phyloP scores from a whole-genome alignment of 2,329 filamentous ascomycete genomes.

The Fusarium sp. region DNA sequence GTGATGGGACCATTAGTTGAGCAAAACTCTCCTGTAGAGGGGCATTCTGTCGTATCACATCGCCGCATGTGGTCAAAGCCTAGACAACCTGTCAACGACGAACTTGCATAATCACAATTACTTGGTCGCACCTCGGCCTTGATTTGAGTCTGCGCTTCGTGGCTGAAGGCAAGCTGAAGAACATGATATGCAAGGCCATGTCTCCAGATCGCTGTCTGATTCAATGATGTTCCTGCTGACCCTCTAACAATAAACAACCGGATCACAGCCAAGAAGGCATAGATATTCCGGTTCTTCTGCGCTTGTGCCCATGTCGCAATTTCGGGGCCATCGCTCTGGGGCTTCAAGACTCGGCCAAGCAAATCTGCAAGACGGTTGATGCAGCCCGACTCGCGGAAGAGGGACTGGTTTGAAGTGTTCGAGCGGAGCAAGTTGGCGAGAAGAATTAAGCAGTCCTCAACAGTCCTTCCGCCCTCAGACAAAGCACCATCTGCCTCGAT shows the following conservation, averaged over 20 bases:
- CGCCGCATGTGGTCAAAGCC: constrained; percentile 86
- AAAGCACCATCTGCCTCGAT: constrained; percentile 86
- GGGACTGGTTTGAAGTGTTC: constrained; percentile 91
- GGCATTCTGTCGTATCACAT: constrained; percentile 85
- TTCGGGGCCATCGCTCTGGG: constrained; percentile 63
- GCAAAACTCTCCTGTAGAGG: constrained; percentile 89
- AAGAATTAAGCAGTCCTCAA: constrained; percentile 93
- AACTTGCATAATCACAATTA: not conserved
- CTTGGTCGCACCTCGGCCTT: constrained; percentile 74
- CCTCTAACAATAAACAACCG: constrained; percentile 86
- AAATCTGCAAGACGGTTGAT: constrained; percentile 78
- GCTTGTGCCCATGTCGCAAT: constrained; percentile 79
- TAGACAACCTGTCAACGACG: constrained; percentile 47
- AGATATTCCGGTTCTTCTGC: constrained; percentile 89
- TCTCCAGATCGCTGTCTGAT: constrained; percentile 88
- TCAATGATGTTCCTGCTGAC: constrained; percentile 82
- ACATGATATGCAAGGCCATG: constrained; percentile 83
- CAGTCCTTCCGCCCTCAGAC: constrained; percentile 82
- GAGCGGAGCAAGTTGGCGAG: constrained; percentile 88
- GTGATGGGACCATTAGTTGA: constrained; percentile 79
- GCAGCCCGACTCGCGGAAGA: constrained; percentile 91
- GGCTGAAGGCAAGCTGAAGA: constrained; percentile 84
- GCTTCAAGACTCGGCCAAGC: constrained; percentile 68
- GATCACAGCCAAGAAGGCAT: constrained; percentile 87
- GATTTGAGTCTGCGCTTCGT: constrained; percentile 77